These are phyloP conservation scores for Tylopilus balloui DNA, from an alignment of 768 basidiomycete genomes.

Conservation along the genomic window DNA sequence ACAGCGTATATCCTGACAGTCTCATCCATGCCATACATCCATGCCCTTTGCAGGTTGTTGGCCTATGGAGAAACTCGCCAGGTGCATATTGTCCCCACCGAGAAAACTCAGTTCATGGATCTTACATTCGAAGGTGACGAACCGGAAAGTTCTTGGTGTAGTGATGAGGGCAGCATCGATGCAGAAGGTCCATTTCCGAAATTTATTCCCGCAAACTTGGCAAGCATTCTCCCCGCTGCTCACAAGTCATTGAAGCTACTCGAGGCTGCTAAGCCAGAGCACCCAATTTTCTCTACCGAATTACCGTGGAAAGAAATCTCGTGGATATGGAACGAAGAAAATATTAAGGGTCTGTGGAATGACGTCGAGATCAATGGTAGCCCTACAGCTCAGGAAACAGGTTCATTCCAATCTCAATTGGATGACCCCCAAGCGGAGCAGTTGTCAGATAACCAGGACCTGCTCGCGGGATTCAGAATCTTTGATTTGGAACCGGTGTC, in stretches of 20 bases:
- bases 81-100: conserved; percentile 21
- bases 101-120: conserved; percentile 15
- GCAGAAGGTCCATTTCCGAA: conserved; percentile 48
- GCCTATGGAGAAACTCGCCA: conserved; percentile 40
- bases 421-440: not conserved
- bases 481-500: conserved; percentile 69
- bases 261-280: conserved; percentile 58
- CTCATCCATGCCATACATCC: conserved; percentile 60
- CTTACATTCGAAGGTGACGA: conserved; percentile 29
- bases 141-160: conserved; percentile 36
- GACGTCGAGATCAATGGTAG: not conserved
- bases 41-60: conserved; percentile 53
- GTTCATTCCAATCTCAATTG: not conserved
- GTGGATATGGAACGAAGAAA: conserved; percentile 38
- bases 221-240: conserved; percentile 56
- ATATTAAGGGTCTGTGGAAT: conserved; percentile 10
- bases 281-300: conserved; percentile 48
- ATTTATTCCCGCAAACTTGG: conserved; percentile 55
- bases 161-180: conserved; percentile 38
- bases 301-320: conserved; percentile 39
- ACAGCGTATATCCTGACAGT: conserved; percentile 66
- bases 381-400: not conserved
- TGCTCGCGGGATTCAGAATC: conserved; percentile 45
- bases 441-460: conserved; percentile 20
- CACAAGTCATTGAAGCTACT: conserved; percentile 67